Conservation (phyloP, 768 basidiomycete genomes). For the Lepiota brunneoincarnata region DNA sequence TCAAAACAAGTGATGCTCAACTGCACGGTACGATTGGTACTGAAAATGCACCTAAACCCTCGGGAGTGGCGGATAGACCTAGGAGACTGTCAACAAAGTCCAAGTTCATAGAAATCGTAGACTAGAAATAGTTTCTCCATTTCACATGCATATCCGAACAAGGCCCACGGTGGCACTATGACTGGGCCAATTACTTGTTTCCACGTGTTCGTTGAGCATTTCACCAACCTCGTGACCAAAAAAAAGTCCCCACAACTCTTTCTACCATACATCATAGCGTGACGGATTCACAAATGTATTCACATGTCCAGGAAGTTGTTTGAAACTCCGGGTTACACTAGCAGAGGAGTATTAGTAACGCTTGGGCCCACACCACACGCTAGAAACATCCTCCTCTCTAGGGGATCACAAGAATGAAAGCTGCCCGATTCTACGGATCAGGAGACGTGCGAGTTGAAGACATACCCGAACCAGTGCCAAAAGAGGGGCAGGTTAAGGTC, state of each 20-base stretch:
- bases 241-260: too few species aligned
- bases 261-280: too few species aligned
- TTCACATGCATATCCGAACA: not conserved
- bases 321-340: not conserved
- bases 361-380: too few species aligned
- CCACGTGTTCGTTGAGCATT: too few species aligned
- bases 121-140: not conserved
- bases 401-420: constrained; percentile 32
- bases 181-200: too few species aligned
- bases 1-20: not conserved
- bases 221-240: too few species aligned
- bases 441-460: constrained; percentile 42
- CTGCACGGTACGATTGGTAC: too few species aligned
- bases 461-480: constrained; percentile 34
- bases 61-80: not conserved
- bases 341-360: too few species aligned
- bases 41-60: too few species aligned
- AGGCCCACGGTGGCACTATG: too few species aligned
- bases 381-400: not conserved
- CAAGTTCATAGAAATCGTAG: not conserved
- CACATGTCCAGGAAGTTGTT: not conserved
- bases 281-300: too few species aligned
- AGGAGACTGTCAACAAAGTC: not conserved
- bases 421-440: constrained; percentile 43
- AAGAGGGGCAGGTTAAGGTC: constrained; percentile 40